These are phyloP conservation scores for Ramalina intermedia DNA, from an alignment of 495 filamentous ascomycete genomes.

Conservation along the genomic window DNA sequence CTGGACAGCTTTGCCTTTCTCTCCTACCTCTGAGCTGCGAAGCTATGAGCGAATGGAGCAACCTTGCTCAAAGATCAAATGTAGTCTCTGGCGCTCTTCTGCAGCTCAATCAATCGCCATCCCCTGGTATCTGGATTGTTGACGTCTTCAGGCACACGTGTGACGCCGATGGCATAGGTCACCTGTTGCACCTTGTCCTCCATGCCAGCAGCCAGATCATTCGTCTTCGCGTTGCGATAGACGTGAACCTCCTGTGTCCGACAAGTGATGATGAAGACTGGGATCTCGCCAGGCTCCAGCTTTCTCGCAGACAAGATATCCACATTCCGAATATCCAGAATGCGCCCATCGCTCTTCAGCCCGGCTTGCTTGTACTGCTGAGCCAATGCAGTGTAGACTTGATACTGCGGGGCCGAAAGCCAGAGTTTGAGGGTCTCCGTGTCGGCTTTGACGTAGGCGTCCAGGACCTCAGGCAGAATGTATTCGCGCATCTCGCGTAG, in stretches of 20 bases:
- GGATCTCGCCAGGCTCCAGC: slow-evolving; percentile 91
- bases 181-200: slow-evolving; percentile 97
- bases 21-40: too few relatives aligned
- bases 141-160: slow-evolving; percentile 83
- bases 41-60: neutral
- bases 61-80: slow-evolving; percentile 36
- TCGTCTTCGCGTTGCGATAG: slow-evolving; percentile 79
- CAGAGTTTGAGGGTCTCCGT: slow-evolving; percentile 79
- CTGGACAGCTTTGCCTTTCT: neutral
- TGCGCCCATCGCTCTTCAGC: slow-evolving; percentile 83
- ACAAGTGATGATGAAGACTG: slow-evolving; percentile 92
- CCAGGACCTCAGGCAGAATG: slow-evolving; percentile 91
- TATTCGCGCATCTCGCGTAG: slow-evolving; percentile 91
- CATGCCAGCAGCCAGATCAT: slow-evolving; percentile 89
- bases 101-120: slow-evolving; percentile 94
- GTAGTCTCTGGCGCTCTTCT: slow-evolving; percentile 95
- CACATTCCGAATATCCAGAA: slow-evolving; percentile 86
- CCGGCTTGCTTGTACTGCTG: slow-evolving; percentile 90
- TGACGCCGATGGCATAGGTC: slow-evolving; percentile 94
- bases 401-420: slow-evolving; percentile 88
- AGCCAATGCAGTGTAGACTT: slow-evolving; percentile 83
- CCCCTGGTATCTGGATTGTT: slow-evolving; percentile 92
- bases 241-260: slow-evolving; percentile 97
- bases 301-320: slow-evolving; percentile 81
- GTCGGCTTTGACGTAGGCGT: slow-evolving; percentile 96